phyloP scores from a whole-genome alignment of 768 basidiomycete species.

The Podaxis sp. region DNA sequence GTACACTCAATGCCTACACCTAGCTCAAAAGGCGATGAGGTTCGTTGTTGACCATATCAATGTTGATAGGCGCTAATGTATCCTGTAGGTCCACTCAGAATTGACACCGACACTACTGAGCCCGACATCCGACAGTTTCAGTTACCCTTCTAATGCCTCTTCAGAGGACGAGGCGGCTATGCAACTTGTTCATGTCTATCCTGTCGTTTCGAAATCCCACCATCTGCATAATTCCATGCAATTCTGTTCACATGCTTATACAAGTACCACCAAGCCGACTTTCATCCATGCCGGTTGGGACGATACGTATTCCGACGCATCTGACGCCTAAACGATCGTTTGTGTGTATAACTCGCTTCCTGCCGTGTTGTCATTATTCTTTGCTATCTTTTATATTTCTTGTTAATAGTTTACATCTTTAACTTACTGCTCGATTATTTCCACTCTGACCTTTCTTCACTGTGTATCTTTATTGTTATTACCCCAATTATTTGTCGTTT shows the following conservation, averaged over 20 bases:
- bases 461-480: slow-evolving; percentile 22
- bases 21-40: slow-evolving; percentile 14
- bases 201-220: slow-evolving; percentile 20
- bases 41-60: neutral
- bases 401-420: slow-evolving; percentile 1
- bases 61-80: neutral
- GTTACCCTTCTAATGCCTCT: slow-evolving; percentile 21
- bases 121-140: slow-evolving; percentile 9
- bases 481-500: slow-evolving; percentile 13
- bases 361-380: neutral
- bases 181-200: slow-evolving; percentile 29
- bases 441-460: neutral
- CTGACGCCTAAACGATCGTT: slow-evolving; percentile 23
- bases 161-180: slow-evolving; percentile 23
- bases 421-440: slow-evolving; percentile 13
- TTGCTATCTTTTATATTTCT: slow-evolving; percentile 4
- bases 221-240: slow-evolving; percentile 10
- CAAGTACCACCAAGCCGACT: slow-evolving; percentile 39
- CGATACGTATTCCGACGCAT: slow-evolving; percentile 41
- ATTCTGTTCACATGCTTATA: slow-evolving; percentile 7
- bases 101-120: neutral
- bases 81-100: slow-evolving; percentile 3
- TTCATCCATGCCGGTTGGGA: slow-evolving; percentile 62
- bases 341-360: neutral
- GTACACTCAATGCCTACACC: slow-evolving; percentile 3